Percentiles rank a stretch among this genome's conserved stretches.
These are phyloP conservation scores for Penicillium vulpinum DNA, from an alignment of 2,329 filamentous ascomycete species.

Conservation along the genomic window DNA sequence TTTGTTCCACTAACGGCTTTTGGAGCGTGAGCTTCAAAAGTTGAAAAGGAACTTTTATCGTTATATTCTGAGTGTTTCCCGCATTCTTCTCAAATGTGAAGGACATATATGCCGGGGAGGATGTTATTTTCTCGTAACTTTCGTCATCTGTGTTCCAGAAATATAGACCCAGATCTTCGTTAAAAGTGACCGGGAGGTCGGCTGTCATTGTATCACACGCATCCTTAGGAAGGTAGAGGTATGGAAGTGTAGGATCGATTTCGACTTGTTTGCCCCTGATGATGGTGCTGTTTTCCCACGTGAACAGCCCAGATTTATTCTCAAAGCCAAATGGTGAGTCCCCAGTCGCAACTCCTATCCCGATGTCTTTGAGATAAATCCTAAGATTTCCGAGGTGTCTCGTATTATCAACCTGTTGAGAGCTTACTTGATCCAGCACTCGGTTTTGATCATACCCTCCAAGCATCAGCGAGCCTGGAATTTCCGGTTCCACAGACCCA, in stretches of 20 bases:
- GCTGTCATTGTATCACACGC: constrained; percentile 45
- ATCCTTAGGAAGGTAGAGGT: constrained; percentile 43
- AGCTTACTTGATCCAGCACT: constrained; percentile 31
- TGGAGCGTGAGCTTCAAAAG: constrained; percentile 25
- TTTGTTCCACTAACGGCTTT: constrained; percentile 18
- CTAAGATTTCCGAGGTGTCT: constrained; percentile 13
- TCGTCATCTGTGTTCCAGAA: constrained; percentile 42
- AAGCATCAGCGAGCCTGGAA: constrained; percentile 41
- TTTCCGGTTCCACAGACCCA: constrained; percentile 35
- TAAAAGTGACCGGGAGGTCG: constrained; percentile 41
- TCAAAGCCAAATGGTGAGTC: constrained; percentile 42
- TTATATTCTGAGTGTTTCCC: constrained; percentile 11
- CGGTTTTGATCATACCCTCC: constrained; percentile 47
- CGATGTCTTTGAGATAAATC: constrained; percentile 41
- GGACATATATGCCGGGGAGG: constrained; percentile 24
- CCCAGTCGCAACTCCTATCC: constrained; percentile 44
- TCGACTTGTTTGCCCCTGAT: constrained; percentile 27
- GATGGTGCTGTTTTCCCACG: constrained; percentile 29
- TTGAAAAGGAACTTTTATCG: constrained; percentile 23
- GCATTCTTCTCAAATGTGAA: constrained; percentile 23
- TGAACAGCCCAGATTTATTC: constrained; percentile 29
- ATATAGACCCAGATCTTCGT: constrained; percentile 42
- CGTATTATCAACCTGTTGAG: constrained; percentile 19
- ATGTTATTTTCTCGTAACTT: constrained; percentile 18
- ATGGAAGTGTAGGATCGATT: constrained; percentile 39